Base-by-base conservation (phyloP, 441 rosid species). In the Macaranga tanarius region DNA sequence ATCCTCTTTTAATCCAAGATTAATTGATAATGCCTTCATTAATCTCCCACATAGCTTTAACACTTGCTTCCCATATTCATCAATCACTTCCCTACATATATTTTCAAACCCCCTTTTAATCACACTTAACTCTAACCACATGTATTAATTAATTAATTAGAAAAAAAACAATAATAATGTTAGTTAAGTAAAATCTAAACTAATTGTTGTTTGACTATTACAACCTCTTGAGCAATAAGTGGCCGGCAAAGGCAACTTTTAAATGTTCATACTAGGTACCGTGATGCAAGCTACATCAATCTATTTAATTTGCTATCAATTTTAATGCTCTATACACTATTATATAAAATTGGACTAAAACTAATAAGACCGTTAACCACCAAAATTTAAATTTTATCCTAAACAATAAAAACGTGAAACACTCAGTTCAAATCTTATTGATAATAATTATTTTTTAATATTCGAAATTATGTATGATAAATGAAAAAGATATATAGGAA, bases 51-150 rank as follows among this genome's bases (percentile, higher is more conserved):
- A 67, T 12, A 92, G 79, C 19, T 76, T 83, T 81, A 85, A 85
- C 60, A 86, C 64, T 67, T 95, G 91, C 66, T 77, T 75, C 10
- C 94, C 91, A 60, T 92, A 95, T 70, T 92, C 97, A 64, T 88
- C 92, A 19, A 86, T 82, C 74, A 86, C 86, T 76, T 83, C 88
- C 88, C 99, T 95, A 52, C 55, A 78, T 26, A 73, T 22, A 34
- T 20, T 20, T 7, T 11, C 10, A 67, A 20, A 51, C 9, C 48
- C 42, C 22, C 13, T 60, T 38, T 13, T 54, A 10, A 19, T 7
- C 1, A 20, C 3, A 42, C 47, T 42, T 42, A 2, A 11, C 0
- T 42, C 10, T 42, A 42, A 42, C 12, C 47, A 42, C 12, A 7
- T 7, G 8, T 42, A 10, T 5, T 42, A 34, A 34, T 42, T 40